These are phyloP conservation scores for Pecoramyces ruminantium DNA, from an alignment of 192 early-diverging fungal species.

Conservation along the genomic window DNA sequence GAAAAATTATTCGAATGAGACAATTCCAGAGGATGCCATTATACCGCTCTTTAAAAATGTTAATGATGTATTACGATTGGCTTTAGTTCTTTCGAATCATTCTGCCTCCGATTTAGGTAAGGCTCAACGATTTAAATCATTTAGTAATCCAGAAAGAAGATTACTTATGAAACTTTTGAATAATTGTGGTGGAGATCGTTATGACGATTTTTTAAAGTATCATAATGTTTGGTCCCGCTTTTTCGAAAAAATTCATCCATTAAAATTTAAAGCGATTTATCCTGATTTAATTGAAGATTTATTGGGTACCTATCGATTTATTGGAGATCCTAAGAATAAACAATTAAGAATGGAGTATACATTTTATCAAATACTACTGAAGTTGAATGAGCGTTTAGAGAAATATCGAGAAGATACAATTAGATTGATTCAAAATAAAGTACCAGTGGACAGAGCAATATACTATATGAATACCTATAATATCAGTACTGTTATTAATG, in stretches of 20 bases:
- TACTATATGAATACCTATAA: background rate
- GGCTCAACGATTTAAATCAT: background rate
- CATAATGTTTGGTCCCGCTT: background rate
- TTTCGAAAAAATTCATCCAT: background rate
- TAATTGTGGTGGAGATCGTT: background rate
- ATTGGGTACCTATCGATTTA: background rate
- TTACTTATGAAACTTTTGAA: background rate
- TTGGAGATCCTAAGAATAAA: background rate
- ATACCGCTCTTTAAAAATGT: background rate
- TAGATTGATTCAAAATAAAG: background rate
- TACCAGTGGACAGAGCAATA: background rate
- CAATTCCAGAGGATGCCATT: background rate
- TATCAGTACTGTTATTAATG: background rate
- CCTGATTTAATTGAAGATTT: background rate
- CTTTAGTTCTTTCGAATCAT: background rate
- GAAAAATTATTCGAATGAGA: background rate
- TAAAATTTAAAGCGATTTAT: background rate
- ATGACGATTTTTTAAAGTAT: background rate
- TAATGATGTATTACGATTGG: background rate
- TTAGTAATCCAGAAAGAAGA: background rate
- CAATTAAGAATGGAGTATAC: background rate
- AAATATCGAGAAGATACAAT: background rate
- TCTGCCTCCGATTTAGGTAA: background rate
- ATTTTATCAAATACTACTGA: background rate
- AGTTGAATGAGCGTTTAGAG: background rate